These are phyloP conservation scores for Naematelia encephala DNA, from an alignment of 768 basidiomycete genomes.

Conservation along the genomic window DNA sequence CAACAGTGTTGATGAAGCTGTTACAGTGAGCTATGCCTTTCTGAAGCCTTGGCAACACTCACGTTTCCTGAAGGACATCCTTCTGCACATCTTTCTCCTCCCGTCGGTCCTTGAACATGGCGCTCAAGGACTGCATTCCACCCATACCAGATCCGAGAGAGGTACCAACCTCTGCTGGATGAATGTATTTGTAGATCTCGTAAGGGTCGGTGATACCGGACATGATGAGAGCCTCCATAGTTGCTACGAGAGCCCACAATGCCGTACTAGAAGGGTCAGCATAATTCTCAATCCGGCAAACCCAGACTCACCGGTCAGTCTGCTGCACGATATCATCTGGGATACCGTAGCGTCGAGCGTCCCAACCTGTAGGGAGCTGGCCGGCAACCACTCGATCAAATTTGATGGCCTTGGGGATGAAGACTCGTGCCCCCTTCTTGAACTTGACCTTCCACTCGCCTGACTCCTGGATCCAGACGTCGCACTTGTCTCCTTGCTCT, in stretches of 20 bases:
- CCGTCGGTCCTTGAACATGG: constrained; percentile 99
- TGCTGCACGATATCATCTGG: constrained; percentile 94
- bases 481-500: constrained; percentile 94
- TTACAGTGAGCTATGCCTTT: constrained; percentile 1
- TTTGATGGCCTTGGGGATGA: constrained; percentile 89
- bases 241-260: constrained; percentile 90
- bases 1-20: constrained; percentile 98
- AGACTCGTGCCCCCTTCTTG: constrained; percentile 93
- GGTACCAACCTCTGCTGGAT: constrained; percentile 94
- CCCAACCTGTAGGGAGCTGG: constrained; percentile 96
- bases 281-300: background rate
- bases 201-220: constrained; percentile 98
- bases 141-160: constrained; percentile 97
- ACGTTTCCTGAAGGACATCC: constrained; percentile 98
- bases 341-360: constrained; percentile 92
- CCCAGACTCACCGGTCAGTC: constrained; percentile 64
- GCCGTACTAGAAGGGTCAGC: constrained; percentile 55
- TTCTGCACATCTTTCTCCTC: constrained; percentile 98
- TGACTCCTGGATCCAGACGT: constrained; percentile 84
- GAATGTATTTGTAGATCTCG: constrained; percentile 92
- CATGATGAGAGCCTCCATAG: constrained; percentile 91
- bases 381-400: constrained; percentile 94
- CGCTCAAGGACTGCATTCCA: constrained; percentile 78
- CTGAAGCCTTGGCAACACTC: constrained; percentile 49
- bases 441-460: constrained; percentile 98